Evolutionary conservation across 78 protist species (phyloP).

Genomic region (Goniomonas avonlea): DNA sequence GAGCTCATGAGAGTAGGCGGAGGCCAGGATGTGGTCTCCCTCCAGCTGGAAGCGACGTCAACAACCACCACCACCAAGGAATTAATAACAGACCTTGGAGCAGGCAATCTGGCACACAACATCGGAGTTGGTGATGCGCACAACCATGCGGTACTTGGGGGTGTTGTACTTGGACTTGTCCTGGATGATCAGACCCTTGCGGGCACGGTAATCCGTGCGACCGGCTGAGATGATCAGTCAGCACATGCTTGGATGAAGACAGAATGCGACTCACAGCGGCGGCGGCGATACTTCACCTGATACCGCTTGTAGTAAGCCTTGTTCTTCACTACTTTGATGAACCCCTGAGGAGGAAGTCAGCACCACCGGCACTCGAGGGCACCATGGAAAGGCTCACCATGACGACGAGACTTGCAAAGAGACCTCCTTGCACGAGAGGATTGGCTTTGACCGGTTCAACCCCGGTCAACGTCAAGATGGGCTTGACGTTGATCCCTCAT

Average conservation of each 20-base stretch:
- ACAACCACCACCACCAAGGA: too few species aligned
- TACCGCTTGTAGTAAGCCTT: conserved; percentile 91
- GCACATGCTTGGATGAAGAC: not conserved
- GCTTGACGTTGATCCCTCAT: too few species aligned
- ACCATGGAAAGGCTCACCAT: too few species aligned
- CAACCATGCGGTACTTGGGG: conserved; percentile 95
- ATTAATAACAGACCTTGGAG: conserved; percentile 24
- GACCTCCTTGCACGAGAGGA: too few species aligned
- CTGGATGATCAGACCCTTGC: conserved; percentile 80
- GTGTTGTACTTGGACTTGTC: conserved; percentile 93
- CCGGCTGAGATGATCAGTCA: conserved; percentile 54
- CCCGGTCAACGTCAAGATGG: too few species aligned
- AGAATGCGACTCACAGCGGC: conserved; percentile 56
- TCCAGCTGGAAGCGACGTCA: too few species aligned
- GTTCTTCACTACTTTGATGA: conserved; percentile 88
- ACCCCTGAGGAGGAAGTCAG: conserved; percentile 64
- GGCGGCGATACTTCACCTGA: conserved; percentile 91
- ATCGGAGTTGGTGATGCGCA: conserved; percentile 79
- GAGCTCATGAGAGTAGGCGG: conserved; percentile 55
- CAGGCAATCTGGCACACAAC: conserved; percentile 85
- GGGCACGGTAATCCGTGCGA: conserved; percentile 95
- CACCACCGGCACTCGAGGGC: too few species aligned
- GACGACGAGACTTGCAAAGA: too few species aligned
- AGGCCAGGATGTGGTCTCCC: conserved; percentile 67
- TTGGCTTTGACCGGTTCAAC: too few species aligned